Conservation (phyloP, 1,139 yeast genomes). For the Maudiozyma humilis region DNA sequence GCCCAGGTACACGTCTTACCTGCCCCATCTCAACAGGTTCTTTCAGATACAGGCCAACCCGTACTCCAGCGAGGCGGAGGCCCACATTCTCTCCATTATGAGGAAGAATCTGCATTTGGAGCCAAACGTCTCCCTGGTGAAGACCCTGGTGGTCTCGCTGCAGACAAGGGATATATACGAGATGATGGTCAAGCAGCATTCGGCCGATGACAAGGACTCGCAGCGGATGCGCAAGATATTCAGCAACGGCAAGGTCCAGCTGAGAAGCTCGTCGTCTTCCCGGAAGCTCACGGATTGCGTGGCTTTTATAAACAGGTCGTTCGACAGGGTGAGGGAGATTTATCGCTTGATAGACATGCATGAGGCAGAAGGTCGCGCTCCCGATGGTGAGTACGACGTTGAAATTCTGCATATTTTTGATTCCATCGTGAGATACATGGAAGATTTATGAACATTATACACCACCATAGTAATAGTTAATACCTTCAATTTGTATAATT, state of each 20-base stretch:
- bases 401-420: constrained; percentile 15
- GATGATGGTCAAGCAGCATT: constrained; percentile 36
- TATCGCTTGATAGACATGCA: constrained; percentile 12
- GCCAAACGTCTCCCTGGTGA: constrained; percentile 7
- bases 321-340: constrained; percentile 19
- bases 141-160: constrained; percentile 37
- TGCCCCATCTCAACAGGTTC: constrained; percentile 27
- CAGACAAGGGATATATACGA: constrained; percentile 52
- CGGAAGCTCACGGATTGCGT: constrained; percentile 21
- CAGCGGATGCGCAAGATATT: constrained; percentile 26
- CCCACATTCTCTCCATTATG: constrained; percentile 46
- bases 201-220: constrained; percentile 10
- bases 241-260: constrained; percentile 20
- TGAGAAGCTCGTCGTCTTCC: constrained; percentile 14
- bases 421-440: constrained; percentile 13
- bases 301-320: constrained; percentile 17
- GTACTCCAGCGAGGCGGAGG: constrained; percentile 43
- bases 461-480: neutral
- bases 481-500: neutral
- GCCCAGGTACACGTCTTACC: constrained; percentile 25
- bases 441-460: neutral
- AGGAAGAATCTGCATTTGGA: constrained; percentile 40
- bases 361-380: constrained; percentile 6
- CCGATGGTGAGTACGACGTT: constrained; percentile 8
- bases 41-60: constrained; percentile 36